These are phyloP conservation scores for Colletotrichum paranaense DNA, from an alignment of 2,329 filamentous ascomycete genomes.

Conservation along the genomic window DNA sequence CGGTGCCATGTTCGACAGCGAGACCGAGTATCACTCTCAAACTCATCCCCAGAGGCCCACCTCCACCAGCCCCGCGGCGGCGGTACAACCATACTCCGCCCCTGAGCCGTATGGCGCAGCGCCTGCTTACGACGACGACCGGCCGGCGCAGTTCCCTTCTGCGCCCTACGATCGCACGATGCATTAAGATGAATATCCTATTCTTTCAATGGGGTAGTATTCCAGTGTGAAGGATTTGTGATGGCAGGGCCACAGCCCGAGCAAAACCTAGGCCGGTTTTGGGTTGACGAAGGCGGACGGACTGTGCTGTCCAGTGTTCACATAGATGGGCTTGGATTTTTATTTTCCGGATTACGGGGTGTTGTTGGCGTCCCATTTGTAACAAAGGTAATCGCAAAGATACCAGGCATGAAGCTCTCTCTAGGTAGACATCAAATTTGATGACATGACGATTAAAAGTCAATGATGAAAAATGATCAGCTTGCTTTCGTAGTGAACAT, in stretches of 20 bases:
- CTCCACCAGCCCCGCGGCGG: conserved; percentile 42
- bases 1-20: conserved; percentile 59
- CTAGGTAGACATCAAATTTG: conserved; percentile 35
- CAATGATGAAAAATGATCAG: not conserved
- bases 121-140: conserved; percentile 51
- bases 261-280: not conserved
- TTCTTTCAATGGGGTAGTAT: not conserved
- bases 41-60: conserved; percentile 51
- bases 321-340: conserved; percentile 32
- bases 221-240: not conserved
- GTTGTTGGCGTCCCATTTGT: conserved; percentile 41
- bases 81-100: conserved; percentile 39
- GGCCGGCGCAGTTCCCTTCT: conserved; percentile 65
- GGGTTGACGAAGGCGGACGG: not conserved
- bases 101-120: conserved; percentile 47
- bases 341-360: conserved; percentile 33
- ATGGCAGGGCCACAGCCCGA: conserved; percentile 8
- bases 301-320: conserved; percentile 25
- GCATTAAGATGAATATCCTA: not conserved
- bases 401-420: conserved; percentile 34
- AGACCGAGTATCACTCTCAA: conserved; percentile 59
- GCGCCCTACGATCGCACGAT: conserved; percentile 65
- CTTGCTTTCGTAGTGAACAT: conserved; percentile 8
- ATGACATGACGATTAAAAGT: conserved; percentile 27
- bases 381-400: conserved; percentile 38